Conservation (phyloP, 306 rosid genomes). For the Leucaena leucocephala region DNA sequence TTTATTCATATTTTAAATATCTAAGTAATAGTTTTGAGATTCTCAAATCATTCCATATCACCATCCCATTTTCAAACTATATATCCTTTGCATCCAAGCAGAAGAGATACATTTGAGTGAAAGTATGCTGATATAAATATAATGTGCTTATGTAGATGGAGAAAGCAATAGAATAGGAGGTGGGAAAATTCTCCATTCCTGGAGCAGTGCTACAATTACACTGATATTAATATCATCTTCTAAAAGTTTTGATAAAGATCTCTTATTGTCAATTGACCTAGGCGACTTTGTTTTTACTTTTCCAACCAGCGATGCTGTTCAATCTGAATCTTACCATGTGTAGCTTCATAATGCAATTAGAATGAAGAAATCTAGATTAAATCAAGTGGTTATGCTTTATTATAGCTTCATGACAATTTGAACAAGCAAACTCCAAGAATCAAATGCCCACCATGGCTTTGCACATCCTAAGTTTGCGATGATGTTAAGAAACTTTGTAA, state of each 20-base stretch:
- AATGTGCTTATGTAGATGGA: background rate
- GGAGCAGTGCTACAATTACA: background rate
- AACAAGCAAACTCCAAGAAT: background rate
- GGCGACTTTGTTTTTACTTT: conserved; percentile 10
- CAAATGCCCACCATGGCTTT: background rate
- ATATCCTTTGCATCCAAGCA: background rate
- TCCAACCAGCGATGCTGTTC: conserved; percentile 21
- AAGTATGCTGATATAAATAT: conserved; percentile 2
- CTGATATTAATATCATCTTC: conserved; percentile 32
- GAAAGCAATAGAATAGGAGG: background rate
- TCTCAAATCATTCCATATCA: background rate
- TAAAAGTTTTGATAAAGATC: conserved; percentile 26
- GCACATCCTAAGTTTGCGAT: background rate
- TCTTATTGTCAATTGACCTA: conserved; percentile 40
- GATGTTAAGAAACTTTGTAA: conserved; percentile 5
- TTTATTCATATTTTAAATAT: no score
- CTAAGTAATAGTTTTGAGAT: background rate
- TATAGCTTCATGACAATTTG: background rate
- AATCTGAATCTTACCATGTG: conserved; percentile 18
- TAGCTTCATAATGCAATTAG: background rate
- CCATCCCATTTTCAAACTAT: background rate
- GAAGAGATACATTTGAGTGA: background rate
- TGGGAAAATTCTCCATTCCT: background rate
- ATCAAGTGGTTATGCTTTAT: background rate
- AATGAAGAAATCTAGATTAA: conserved; percentile 12